These are phyloP conservation scores for Fusarium sp. DNA, from an alignment of 2,329 filamentous ascomycete species.

Conservation along the genomic window DNA sequence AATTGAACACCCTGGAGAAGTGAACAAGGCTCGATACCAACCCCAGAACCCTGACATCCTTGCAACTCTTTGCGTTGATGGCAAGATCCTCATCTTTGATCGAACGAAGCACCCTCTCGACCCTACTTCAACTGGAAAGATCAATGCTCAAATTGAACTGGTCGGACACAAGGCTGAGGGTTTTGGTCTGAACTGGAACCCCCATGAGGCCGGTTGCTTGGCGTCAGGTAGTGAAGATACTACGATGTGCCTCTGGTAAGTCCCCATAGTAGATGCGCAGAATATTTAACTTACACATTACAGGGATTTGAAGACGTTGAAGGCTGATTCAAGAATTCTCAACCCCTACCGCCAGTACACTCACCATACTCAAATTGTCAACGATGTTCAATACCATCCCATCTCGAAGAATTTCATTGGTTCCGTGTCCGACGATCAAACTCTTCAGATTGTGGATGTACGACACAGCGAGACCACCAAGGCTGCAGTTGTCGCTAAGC, in stretches of 20 bases:
- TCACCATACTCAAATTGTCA: slow-evolving; percentile 91
- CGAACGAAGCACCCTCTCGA: slow-evolving; percentile 90
- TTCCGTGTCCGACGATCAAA: slow-evolving; percentile 94
- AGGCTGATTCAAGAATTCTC: slow-evolving; percentile 75
- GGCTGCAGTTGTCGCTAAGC: slow-evolving; percentile 75
- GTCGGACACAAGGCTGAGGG: slow-evolving; percentile 89
- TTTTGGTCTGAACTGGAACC: slow-evolving; percentile 93
- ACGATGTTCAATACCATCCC: slow-evolving; percentile 96
- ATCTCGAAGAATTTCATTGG: slow-evolving; percentile 87
- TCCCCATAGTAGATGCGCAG: slow-evolving; percentile 10
- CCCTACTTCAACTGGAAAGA: slow-evolving; percentile 71
- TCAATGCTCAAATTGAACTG: slow-evolving; percentile 86
- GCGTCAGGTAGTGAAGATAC: slow-evolving; percentile 92
- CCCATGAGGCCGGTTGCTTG: slow-evolving; percentile 82
- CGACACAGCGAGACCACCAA: slow-evolving; percentile 74
- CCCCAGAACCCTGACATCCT: slow-evolving; percentile 98
- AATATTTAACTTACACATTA: slow-evolving; percentile 26
- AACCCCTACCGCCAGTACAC: slow-evolving; percentile 81
- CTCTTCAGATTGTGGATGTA: slow-evolving; percentile 91
- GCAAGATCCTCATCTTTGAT: slow-evolving; percentile 92
- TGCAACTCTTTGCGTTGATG: slow-evolving; percentile 90
- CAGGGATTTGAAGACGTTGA: slow-evolving; percentile 84
- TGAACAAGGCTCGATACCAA: slow-evolving; percentile 98
- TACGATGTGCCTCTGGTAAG: slow-evolving; percentile 90
- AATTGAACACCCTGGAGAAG: slow-evolving; percentile 95